Base-by-base conservation (phyloP, 441 rosid species). In the Heliophila coronopifolia region DNA sequence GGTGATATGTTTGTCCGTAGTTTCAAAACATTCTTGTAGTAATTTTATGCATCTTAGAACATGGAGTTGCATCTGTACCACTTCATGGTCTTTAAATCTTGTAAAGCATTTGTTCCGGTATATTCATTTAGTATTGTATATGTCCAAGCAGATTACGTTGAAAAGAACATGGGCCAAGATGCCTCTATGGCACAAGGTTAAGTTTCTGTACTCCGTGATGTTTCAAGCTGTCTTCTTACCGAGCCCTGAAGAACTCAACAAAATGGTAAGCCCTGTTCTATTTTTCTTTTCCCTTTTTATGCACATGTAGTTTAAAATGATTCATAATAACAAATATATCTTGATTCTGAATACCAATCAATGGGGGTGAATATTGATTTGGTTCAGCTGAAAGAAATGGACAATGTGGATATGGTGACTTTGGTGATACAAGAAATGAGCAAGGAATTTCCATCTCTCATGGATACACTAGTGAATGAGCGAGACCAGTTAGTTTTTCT, bases 351-450 rank as follows among this genome's bases (percentile, higher is more conserved):
- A 65, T 79, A 59, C 15, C 67, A 73, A 69, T 88, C 65, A 22
- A 72, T 85, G 81, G 76, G n/a, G n/a, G n/a, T n/a, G n/a, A n/a
- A n/a, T n/a, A n/a, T n/a, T n/a, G n/a, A n/a, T n/a, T n/a, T n/a
- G n/a, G n/a, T 54, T 44, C 75, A 91, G 98, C 71, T 91, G 65
- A 84, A 84, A 72, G 96, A 83, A 38, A 75, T 91, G 94, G 84
- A 81, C 53, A 80, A 84, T 53, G 78, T 59, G 63, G 93, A 85
- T 65, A 83, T 81, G 95, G 40, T 87, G 66, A 92, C 98, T 58
- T 84, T 79, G 54, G 81, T 80, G 52, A 83, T 81, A 70, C 84
- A 92, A 83, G 86, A 87, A 71, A 83, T 91, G 96, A 91, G 95
- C 78, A 84, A 81, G 73, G 77, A 79, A 54, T 91, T 79, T 64